Conservation (phyloP, 208 protist genomes). For the Porcisia hertigi region DNA sequence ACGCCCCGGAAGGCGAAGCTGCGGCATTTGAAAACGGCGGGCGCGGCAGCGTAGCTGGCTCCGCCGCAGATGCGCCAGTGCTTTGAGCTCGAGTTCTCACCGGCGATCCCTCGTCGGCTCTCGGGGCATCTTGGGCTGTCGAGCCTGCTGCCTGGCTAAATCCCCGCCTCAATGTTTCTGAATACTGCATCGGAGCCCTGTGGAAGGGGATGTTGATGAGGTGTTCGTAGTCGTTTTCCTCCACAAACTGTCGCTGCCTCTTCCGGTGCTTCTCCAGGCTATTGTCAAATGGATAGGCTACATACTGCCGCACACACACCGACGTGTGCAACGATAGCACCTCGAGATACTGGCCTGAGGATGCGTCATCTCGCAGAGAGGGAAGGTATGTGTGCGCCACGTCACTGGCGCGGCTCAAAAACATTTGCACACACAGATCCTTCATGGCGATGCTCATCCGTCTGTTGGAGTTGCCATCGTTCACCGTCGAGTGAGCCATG, state of each 20-base stretch:
- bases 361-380: slow-evolving; percentile 9
- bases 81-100: background rate
- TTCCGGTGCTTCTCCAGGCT: slow-evolving; percentile 56
- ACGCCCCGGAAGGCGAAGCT: background rate
- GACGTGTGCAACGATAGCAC: slow-evolving; percentile 73
- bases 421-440: slow-evolving; percentile 43
- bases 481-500: slow-evolving; percentile 67
- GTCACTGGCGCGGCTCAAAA: slow-evolving; percentile 33
- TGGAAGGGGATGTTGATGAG: slow-evolving; percentile 52
- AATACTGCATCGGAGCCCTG: slow-evolving; percentile 8
- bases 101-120: background rate
- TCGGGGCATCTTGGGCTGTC: background rate
- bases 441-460: slow-evolving; percentile 52
- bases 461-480: slow-evolving; percentile 86
- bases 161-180: background rate
- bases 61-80: background rate
- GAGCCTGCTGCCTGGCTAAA: background rate
- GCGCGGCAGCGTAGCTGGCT: slow-evolving; percentile 25
- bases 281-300: slow-evolving; percentile 82
- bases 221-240: slow-evolving; percentile 71
- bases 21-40: background rate
- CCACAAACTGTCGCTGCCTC: slow-evolving; percentile 73
- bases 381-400: slow-evolving; percentile 20
- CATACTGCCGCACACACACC: slow-evolving; percentile 66
- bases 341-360: slow-evolving; percentile 48